phyloP scores from a whole-genome alignment of 2,329 filamentous ascomycete genomes.

The Ilyonectria mors-panacis region DNA sequence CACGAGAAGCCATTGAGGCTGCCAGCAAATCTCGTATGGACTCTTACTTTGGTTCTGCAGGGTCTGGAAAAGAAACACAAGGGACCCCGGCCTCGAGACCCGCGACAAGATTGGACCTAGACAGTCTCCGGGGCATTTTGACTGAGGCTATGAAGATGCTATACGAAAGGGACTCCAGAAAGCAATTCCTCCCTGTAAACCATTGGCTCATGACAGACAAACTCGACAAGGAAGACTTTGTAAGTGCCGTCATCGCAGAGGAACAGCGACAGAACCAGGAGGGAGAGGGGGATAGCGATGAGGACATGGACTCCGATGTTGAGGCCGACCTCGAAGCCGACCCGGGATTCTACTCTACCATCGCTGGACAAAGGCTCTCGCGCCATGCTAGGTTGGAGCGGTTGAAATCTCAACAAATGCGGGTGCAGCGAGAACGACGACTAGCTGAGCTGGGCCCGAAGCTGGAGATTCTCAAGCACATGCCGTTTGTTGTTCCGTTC shows the following conservation, averaged over 20 bases:
- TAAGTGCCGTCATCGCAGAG: constrained; percentile 87
- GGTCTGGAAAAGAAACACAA: constrained; percentile 10
- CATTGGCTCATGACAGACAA: constrained; percentile 95
- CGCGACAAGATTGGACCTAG: constrained; percentile 71
- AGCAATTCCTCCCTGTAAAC: constrained; percentile 83
- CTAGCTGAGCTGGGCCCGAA: constrained; percentile 87
- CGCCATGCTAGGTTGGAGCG: constrained; percentile 76
- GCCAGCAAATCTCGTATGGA: constrained; percentile 48
- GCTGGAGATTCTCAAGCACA: constrained; percentile 91
- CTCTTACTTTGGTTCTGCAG: constrained; percentile 46
- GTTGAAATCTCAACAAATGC: constrained; percentile 75
- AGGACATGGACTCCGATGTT: constrained; percentile 48
- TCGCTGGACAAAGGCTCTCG: constrained; percentile 71
- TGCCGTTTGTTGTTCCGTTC: constrained; percentile 98
- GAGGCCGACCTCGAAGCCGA: constrained; percentile 51
- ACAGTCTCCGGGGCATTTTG: constrained; percentile 84
- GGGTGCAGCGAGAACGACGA: constrained; percentile 77
- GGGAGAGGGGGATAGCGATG: constrained; percentile 55
- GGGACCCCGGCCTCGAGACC: not conserved
- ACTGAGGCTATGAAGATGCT: constrained; percentile 88
- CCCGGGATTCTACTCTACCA: constrained; percentile 49
- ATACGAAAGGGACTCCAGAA: constrained; percentile 92
- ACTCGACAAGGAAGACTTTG: constrained; percentile 91
- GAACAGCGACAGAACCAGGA: constrained; percentile 82
- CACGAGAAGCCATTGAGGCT: constrained; percentile 39